Evolutionary conservation across 352 stramenopile species (phyloP).

Genomic region (Globisporangium viniferum): DNA sequence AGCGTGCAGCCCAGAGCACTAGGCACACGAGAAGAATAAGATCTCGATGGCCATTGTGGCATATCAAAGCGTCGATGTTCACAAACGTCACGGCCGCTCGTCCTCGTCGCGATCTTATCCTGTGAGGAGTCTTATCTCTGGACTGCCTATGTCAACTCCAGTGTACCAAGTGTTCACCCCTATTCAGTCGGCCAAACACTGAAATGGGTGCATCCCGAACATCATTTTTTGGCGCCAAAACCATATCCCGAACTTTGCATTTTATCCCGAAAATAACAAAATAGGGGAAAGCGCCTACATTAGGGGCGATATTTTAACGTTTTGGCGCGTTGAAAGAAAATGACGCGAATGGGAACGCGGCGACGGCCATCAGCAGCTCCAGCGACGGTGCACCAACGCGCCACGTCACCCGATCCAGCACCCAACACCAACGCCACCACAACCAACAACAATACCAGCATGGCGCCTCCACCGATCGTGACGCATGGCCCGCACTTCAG

Average conservation of each 20-base stretch:
- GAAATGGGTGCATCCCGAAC: neutral
- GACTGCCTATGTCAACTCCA: neutral
- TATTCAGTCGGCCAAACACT: neutral
- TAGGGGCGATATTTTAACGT: too few relatives aligned
- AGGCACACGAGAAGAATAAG: neutral
- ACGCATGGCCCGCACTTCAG: neutral
- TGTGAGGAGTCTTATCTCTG: neutral
- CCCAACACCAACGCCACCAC: neutral
- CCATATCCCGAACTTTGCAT: neutral
- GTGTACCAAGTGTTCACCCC: neutral
- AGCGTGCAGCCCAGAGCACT: neutral
- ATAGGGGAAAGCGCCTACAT: too few relatives aligned
- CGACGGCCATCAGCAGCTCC: neutral
- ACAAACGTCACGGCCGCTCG: too few relatives aligned
- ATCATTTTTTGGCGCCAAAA: neutral
- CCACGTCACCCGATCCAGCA: neutral
- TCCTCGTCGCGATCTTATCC: neutral
- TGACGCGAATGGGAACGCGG: conserved; percentile 3
- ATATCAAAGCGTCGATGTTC: too few relatives aligned
- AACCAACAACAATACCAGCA: neutral
- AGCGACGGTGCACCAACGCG: neutral
- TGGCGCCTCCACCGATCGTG: neutral
- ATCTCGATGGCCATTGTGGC: neutral
- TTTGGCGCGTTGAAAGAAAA: neutral
- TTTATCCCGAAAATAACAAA: too few relatives aligned